phyloP scores from a whole-genome alignment of 331 rosid species.

The Pyracantha coccinea region DNA sequence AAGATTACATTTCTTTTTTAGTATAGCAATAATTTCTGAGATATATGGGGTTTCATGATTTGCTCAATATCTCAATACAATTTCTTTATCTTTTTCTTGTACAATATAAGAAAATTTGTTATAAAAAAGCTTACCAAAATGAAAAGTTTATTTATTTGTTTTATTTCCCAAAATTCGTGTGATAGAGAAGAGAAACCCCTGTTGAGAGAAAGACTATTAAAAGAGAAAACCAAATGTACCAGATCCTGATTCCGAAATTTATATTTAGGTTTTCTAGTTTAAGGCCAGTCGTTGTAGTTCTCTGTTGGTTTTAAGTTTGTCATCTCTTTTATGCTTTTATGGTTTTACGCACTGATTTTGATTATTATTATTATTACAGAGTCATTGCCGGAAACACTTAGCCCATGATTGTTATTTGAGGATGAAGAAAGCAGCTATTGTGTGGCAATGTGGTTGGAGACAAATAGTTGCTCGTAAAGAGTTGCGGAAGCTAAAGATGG shows the following conservation, averaged over 20 bases:
- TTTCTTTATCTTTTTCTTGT: background rate
- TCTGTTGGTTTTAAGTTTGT: background rate
- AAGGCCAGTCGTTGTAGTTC: too few species aligned
- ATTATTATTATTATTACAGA: constrained; percentile 32
- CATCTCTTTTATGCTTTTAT: background rate
- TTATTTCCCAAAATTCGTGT: background rate
- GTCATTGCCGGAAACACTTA: constrained; percentile 35
- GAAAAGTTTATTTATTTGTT: background rate
- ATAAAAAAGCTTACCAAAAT: background rate
- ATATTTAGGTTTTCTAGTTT: background rate
- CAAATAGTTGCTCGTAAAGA: constrained; percentile 56
- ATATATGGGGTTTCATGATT: background rate
- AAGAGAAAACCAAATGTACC: background rate
- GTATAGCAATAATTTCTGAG: background rate
- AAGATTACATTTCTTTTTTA: background rate
- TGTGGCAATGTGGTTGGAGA: constrained; percentile 59
- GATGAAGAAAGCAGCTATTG: constrained; percentile 40
- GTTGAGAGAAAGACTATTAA: background rate
- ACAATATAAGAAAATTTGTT: background rate
- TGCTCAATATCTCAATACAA: background rate
- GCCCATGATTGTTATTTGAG: constrained; percentile 19
- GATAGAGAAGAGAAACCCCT: background rate
- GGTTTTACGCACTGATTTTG: constrained; percentile 5
- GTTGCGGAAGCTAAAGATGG: constrained; percentile 70
- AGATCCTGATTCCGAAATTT: background rate